Evolutionary conservation across 129 eudicot species (phyloP), one percentile per base, ranked within the genome.

Genomic region (Solidago caesia): DNA sequence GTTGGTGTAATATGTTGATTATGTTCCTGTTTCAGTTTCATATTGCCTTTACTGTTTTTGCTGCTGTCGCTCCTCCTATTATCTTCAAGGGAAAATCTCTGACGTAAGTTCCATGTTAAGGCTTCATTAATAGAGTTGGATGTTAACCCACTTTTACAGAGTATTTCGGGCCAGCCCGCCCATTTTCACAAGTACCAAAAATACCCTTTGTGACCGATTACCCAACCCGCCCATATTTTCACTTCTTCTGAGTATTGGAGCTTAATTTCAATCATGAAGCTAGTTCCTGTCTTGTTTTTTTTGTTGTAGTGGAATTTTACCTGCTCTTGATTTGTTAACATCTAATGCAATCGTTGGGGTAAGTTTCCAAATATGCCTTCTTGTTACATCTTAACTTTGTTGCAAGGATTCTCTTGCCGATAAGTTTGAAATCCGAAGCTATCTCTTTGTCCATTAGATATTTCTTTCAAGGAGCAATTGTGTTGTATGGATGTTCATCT

Each of bases 61-160:
- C 98, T 71, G 87, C 98, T 7, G 82, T 90, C 65, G 98, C 98
- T 78, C 98, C 98, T 76, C 98, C 97, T 26, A 81, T 93, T 8
- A 76, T 93, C 67, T 93, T 93, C 52, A 87, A 88, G 84, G 97
- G 96, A 52, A 86, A 90, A 78, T 90, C 98, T 67, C 86, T 93
- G 74, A 80, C 97, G 98, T 93, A 85, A 72, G 91, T 83, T 76
- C 41, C 41, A 55, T 42, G 0, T 44, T 41, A 6, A 33, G 39
- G 39, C 39, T 2, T 33, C 39, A 33, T 33, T 33, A 0, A 33
- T 33, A 33, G 39, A 33, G 39, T 3, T 33, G 3, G 39, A 33
- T 33, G 39, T 33, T 33, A 33, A 33, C 39, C 39, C 39, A 21
- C 0, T 21, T 21, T 21, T 21, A 21, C 21, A 21, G 21, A 21